Percentiles rank a stretch among this genome's conserved stretches.
phyloP scores from a whole-genome alignment of 495 filamentous ascomycete genomes.

The Xylaria cubensis region DNA sequence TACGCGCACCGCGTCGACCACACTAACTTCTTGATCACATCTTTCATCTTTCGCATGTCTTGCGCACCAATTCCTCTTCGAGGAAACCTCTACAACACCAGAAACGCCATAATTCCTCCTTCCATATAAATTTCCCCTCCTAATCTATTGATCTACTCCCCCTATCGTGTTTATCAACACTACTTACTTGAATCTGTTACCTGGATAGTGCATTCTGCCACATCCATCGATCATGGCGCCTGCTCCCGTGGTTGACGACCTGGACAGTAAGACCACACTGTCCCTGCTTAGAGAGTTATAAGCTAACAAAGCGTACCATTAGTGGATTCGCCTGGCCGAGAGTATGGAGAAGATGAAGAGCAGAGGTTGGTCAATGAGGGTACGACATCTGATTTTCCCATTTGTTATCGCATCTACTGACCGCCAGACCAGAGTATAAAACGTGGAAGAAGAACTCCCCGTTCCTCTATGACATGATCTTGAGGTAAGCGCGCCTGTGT shows the following conservation, averaged over 20 bases:
- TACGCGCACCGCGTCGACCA: constrained; percentile 42
- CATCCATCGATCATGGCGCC: constrained; percentile 50
- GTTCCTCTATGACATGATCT: constrained; percentile 96
- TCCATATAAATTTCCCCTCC: not conserved
- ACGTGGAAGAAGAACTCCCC: constrained; percentile 99
- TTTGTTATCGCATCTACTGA: not conserved
- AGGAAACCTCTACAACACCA: not conserved
- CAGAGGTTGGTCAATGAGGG: constrained; percentile 95
- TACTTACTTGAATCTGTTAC: not conserved
- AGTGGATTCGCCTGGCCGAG: constrained; percentile 62
- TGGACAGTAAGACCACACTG: constrained; percentile 51
- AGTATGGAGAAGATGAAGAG: constrained; percentile 72
- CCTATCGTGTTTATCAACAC: not conserved
- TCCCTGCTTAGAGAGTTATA: not conserved
- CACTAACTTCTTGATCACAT: constrained; percentile 7
- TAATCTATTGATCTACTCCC: not conserved
- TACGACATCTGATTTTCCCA: constrained; percentile 40
- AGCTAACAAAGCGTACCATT: constrained; percentile 28
- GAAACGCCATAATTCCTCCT: not conserved
- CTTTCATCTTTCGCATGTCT: constrained; percentile 18
- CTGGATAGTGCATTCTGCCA: not conserved
- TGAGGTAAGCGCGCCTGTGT: constrained; percentile 58
- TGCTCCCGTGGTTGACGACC: constrained; percentile 57
- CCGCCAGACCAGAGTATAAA: constrained; percentile 81
- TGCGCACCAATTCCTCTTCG: not conserved